These are phyloP conservation scores for Starmerella lactis-condensi DNA, from an alignment of 805 yeast species.

Conservation along the genomic window DNA sequence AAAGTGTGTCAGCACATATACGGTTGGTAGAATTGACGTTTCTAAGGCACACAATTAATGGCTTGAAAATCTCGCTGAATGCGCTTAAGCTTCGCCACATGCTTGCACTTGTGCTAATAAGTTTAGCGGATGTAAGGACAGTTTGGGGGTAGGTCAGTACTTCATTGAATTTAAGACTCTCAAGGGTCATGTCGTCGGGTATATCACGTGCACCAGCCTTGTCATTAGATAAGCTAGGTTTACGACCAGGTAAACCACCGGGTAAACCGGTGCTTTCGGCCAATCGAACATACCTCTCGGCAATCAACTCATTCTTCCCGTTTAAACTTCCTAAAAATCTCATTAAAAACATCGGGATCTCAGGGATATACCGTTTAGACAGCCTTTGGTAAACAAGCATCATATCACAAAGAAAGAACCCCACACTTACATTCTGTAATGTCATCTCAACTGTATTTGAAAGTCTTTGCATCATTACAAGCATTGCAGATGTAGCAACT, in stretches of 20 bases:
- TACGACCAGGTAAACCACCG: neutral
- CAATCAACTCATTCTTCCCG: neutral
- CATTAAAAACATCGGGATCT: constrained; percentile 37
- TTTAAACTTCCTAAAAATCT: constrained; percentile 6
- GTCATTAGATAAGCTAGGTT: neutral
- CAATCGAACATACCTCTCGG: constrained; percentile 7
- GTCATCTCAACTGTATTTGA: constrained; percentile 31
- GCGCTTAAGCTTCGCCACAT: constrained; percentile 20
- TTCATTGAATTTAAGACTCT: no score
- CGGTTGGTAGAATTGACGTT: neutral
- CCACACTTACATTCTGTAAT: constrained; percentile 33
- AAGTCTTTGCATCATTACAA: constrained; percentile 54
- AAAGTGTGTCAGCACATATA: constrained; percentile 25
- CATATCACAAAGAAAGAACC: constrained; percentile 47
- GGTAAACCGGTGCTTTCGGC: no score
- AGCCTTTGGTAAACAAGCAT: constrained; percentile 56
- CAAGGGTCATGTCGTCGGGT: neutral
- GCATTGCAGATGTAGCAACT: constrained; percentile 65
- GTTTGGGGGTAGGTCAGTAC: no score
- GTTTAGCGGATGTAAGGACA: constrained; percentile 8
- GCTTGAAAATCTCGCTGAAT: constrained; percentile 18
- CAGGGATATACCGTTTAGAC: constrained; percentile 71
- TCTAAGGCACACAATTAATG: constrained; percentile 6
- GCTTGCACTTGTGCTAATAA: constrained; percentile 12
- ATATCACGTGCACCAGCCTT: constrained; percentile 1